Conservation (phyloP, 176 grass and related monocot species). For the Cymbopogon citratus region DNA sequence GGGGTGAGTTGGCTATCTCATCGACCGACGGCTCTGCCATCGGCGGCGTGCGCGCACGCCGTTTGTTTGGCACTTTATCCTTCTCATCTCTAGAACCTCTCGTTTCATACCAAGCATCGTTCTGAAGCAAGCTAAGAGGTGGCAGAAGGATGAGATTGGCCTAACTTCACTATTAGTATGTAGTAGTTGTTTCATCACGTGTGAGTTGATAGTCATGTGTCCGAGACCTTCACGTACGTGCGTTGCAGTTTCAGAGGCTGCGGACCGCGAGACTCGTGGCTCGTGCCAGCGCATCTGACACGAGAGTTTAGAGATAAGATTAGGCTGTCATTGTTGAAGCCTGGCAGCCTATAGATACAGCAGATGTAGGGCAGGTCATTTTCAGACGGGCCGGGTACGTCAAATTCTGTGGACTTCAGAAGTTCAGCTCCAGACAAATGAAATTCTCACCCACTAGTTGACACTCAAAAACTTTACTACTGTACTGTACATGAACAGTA, state of each 20-base stretch:
- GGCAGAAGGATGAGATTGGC: neutral
- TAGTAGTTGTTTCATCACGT: neutral
- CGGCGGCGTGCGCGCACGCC: neutral
- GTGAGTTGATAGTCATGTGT: neutral
- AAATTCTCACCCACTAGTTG: neutral
- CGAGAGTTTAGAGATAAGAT: slow-evolving; percentile 2
- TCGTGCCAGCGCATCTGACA: neutral
- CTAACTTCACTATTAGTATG: neutral
- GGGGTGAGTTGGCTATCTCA: neutral
- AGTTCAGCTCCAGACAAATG: neutral
- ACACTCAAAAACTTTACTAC: neutral
- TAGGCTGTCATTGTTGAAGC: slow-evolving; percentile 4
- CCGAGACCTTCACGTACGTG: neutral
- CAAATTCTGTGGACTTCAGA: neutral
- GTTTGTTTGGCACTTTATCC: neutral
- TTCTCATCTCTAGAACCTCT: neutral
- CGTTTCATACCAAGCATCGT: neutral
- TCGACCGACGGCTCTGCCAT: no score
- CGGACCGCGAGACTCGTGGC: neutral
- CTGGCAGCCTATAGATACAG: neutral
- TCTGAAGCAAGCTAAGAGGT: neutral
- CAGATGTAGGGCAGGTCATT: neutral
- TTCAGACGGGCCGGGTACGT: neutral
- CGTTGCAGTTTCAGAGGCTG: neutral
- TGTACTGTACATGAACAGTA: neutral